Evolutionary conservation across 768 basidiomycete species (phyloP), one percentile per base, ranked within the genome.

Genomic region (Suillus bovinus): DNA sequence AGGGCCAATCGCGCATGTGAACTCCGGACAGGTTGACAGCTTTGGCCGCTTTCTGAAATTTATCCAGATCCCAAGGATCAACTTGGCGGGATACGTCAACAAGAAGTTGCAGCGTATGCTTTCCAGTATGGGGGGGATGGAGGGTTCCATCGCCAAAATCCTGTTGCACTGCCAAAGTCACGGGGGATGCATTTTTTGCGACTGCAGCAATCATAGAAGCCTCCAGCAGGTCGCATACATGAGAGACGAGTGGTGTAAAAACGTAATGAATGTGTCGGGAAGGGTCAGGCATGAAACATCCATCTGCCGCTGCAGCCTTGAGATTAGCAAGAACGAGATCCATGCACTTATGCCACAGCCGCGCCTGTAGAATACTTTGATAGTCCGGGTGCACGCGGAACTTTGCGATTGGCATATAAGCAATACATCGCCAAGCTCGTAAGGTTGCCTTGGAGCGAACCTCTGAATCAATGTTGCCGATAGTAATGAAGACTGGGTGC

Each of bases 311-410:
- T 1, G 73, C 71, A 20, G 46, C 64, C 54, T 77, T 77, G 39
- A 77, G 64, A 6, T 71, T 71, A 5, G 52, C 29, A 8, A 67
- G 63, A 41, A 77, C 58, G n/a, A 72, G 68, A 50, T 78, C 74
- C 1, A 77, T 59, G 58, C 71, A 74, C 22, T 68, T 55, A 50
- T 78, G 76, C 50, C 67, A 67, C 2, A 77, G 63, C 1, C 70
- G 62, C 29, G 57, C 62, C 50, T 67, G 68, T 11, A 77, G 64
- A 11, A 77, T 59, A 2, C 66, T 67, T 11, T 60, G 65, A 22
- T 70, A 54, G 22, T 71, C 64, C 24, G 60, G 64, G 29, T 68
- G 63, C 17, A 14, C 59, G 22, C 67, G 7, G 14, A 76, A 77
- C 27, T 64, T 68, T 3, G 71, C 68, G 20, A 75, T 68, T 1